These are phyloP conservation scores for Trichoderma harzianum DNA, from an alignment of 2,329 filamentous ascomycete species.

Conservation along the genomic window DNA sequence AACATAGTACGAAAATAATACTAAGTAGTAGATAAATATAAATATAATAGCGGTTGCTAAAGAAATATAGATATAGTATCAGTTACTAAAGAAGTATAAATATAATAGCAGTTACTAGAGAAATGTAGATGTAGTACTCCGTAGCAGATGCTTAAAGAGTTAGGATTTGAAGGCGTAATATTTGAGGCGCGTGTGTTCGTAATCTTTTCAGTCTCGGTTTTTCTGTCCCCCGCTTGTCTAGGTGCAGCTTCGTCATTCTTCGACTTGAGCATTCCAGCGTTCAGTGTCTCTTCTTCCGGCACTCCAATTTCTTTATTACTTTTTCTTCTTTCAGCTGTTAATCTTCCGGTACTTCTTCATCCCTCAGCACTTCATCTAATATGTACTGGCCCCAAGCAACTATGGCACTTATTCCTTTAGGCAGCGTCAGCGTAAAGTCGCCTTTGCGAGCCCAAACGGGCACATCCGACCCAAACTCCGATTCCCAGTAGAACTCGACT, in stretches of 20 bases:
- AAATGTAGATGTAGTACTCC: no score
- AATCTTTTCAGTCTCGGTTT: no score
- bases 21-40: no score
- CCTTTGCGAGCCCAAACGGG: neutral
- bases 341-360: neutral
- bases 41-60: no score
- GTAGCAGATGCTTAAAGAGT: no score
- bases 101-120: no score
- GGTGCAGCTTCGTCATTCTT: neutral
- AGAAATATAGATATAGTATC: no score
- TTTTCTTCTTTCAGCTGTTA: neutral
- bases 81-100: no score
- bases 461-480: neutral
- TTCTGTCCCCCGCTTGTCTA: no score
- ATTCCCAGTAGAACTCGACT: neutral
- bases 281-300: neutral
- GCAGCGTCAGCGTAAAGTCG: neutral
- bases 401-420: neutral
- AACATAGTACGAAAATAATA: no score
- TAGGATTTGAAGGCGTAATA: no score
- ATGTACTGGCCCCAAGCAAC: neutral
- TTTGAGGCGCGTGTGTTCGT: no score
- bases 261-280: neutral
- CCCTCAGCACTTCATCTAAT: neutral
- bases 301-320: neutral